Conservation (phyloP, 306 rosid genomes). For the Clitoria ternatea region DNA sequence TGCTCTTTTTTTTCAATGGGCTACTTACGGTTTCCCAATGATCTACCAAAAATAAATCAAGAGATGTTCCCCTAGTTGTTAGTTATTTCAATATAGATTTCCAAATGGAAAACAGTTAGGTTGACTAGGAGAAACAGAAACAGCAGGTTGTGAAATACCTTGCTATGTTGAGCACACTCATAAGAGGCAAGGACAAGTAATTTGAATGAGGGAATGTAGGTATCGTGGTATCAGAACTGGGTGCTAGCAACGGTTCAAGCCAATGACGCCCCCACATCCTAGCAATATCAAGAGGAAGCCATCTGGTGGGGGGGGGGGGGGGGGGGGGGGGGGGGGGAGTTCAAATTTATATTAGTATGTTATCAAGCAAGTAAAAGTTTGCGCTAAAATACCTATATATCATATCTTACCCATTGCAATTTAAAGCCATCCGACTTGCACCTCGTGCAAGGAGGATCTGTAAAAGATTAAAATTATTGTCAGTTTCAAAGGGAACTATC, state of each 20-base stretch:
- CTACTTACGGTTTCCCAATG: background rate
- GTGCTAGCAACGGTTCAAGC: conserved; percentile 82
- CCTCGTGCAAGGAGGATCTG: conserved; percentile 94
- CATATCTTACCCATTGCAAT: conserved; percentile 84
- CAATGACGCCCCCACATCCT: conserved; percentile 97
- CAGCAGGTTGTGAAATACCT: conserved; percentile 53
- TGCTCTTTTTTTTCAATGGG: background rate
- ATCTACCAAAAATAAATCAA: background rate
- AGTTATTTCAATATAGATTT: background rate
- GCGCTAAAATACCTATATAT: background rate
- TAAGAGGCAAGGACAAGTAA: conserved; percentile 84
- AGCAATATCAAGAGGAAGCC: conserved; percentile 98
- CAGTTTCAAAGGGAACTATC: conserved; percentile 25
- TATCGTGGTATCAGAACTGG: conserved; percentile 59
- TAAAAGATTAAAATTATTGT: conserved; percentile 22
- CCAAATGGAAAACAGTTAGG: background rate
- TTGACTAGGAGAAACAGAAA: background rate
- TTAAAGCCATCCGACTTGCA: conserved; percentile 71
- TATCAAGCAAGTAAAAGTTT: conserved; percentile 1
- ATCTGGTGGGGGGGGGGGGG: conserved; percentile 39
- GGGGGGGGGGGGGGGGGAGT: background rate
- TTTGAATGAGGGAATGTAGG: conserved; percentile 66
- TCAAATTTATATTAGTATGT: conserved; percentile 4
- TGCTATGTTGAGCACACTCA: conserved; percentile 87
- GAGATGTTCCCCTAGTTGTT: background rate